phyloP scores from a whole-genome alignment of 2,329 filamentous ascomycete genomes.

The Bipolaris oryzae region DNA sequence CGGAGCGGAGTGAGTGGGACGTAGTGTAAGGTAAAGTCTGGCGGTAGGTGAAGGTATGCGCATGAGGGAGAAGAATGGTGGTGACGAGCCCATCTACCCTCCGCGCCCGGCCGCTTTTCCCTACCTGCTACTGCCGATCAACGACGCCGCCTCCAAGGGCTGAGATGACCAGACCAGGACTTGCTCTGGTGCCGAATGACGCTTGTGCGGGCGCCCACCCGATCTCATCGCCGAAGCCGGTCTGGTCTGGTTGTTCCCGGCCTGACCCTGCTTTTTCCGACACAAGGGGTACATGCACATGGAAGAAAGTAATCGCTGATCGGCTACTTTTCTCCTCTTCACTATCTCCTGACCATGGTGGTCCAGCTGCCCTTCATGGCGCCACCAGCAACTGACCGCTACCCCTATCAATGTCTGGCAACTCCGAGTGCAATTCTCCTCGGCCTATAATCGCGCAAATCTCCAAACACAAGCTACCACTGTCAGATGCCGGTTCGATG shows the following conservation, averaged over 20 bases:
- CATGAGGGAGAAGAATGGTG: slow-evolving; percentile 18
- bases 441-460: slow-evolving; percentile 10
- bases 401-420: background rate
- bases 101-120: slow-evolving; percentile 12
- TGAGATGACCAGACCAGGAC: slow-evolving; percentile 13
- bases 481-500: slow-evolving; percentile 7
- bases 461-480: slow-evolving; percentile 3
- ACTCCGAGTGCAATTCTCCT: slow-evolving; percentile 1
- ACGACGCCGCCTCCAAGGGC: slow-evolving; percentile 14
- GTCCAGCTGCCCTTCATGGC: background rate
- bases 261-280: slow-evolving; percentile 17
- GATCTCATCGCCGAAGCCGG: slow-evolving; percentile 10
- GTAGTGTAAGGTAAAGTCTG: slow-evolving; percentile 4
- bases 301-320: background rate
- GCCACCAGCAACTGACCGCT: slow-evolving; percentile 2
- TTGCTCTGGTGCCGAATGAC: slow-evolving; percentile 15
- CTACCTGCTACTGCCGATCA: slow-evolving; percentile 10
- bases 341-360: slow-evolving; percentile 6
- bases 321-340: background rate
- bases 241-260: slow-evolving; percentile 1
- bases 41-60: slow-evolving; percentile 7
- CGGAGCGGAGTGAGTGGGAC: background rate
- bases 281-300: background rate
- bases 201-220: background rate
- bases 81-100: slow-evolving; percentile 17